Evolutionary conservation across 805 yeast species (phyloP).

Genomic region (Starmerella etchellsii): DNA sequence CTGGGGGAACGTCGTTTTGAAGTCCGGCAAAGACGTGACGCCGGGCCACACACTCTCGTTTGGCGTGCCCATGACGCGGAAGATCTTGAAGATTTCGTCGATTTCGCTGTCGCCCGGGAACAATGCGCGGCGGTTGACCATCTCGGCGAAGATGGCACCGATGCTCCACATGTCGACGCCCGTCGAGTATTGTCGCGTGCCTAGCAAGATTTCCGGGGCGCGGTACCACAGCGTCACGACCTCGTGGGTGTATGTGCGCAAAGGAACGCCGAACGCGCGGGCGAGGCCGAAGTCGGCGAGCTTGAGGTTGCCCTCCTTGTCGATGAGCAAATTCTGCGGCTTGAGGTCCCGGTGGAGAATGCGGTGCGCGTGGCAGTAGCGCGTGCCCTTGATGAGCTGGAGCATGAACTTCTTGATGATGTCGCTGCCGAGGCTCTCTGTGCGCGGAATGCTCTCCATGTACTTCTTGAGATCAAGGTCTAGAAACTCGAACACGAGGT

Average conservation of each 20-base stretch:
- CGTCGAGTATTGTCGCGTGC: constrained; percentile 93
- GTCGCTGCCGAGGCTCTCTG: constrained; percentile 77
- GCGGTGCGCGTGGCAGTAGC: constrained; percentile 88
- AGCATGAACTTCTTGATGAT: constrained; percentile 88
- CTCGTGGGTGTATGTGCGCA: constrained; percentile 93
- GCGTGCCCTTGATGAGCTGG: constrained; percentile 81
- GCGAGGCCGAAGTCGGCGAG: constrained; percentile 91
- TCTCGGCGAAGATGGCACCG: constrained; percentile 95
- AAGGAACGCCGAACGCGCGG: constrained; percentile 93
- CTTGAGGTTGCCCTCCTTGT: constrained; percentile 88
- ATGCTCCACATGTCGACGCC: constrained; percentile 99
- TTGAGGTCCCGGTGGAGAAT: constrained; percentile 91
- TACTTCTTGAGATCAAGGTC: constrained; percentile 92
- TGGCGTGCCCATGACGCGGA: constrained; percentile 88
- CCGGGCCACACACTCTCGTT: constrained; percentile 92
- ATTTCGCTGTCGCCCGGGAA: constrained; percentile 98
- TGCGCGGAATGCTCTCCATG: constrained; percentile 90
- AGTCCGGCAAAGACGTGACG: constrained; percentile 80
- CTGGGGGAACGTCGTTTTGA: constrained; percentile 83
- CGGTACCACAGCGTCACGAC: constrained; percentile 97
- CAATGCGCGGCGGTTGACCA: constrained; percentile 88
- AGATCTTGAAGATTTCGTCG: constrained; percentile 89
- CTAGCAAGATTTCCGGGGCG: constrained; percentile 88
- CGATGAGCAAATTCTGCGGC: constrained; percentile 89
- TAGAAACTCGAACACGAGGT: constrained; percentile 83